Evolutionary conservation across 2,329 filamentous ascomycete genomes (phyloP).

Genomic region (Trichoderma guizhouense): DNA sequence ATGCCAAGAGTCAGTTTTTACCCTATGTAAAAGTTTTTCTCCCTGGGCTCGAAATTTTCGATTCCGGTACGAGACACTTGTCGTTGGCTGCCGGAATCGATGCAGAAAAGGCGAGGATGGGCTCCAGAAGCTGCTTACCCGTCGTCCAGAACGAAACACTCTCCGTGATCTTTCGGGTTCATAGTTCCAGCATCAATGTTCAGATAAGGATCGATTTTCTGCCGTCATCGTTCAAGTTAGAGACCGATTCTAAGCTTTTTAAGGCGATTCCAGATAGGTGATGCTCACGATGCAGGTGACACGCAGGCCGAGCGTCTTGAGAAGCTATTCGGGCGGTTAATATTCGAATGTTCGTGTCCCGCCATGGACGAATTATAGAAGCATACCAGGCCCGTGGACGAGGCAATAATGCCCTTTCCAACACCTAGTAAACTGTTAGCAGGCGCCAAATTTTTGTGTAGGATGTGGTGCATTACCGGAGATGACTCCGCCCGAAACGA

Average conservation of each 20-base stretch:
- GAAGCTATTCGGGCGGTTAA: background rate
- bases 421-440: background rate
- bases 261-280: background rate
- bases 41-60: background rate
- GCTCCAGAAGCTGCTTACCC: constrained; percentile 37
- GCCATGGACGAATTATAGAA: background rate
- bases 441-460: background rate
- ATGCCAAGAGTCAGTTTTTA: background rate
- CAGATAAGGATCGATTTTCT: constrained; percentile 48
- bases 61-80: background rate
- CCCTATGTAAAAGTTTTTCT: background rate
- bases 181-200: constrained; percentile 36
- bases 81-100: constrained; percentile 11
- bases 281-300: constrained; percentile 16
- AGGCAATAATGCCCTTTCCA: constrained; percentile 18
- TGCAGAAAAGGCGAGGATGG: constrained; percentile 24
- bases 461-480: constrained; percentile 49
- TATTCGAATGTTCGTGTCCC: background rate
- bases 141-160: constrained; percentile 84
- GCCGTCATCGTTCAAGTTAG: constrained; percentile 9
- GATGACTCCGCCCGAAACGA: constrained; percentile 46
- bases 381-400: background rate
- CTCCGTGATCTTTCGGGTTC: constrained; percentile 60
- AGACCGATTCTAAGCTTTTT: background rate
- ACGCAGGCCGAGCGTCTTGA: constrained; percentile 8